Evolutionary conservation across 208 protist genomes (phyloP), one percentile per base, ranked within the genome.

Genomic region (Hexamita inflata): DNA sequence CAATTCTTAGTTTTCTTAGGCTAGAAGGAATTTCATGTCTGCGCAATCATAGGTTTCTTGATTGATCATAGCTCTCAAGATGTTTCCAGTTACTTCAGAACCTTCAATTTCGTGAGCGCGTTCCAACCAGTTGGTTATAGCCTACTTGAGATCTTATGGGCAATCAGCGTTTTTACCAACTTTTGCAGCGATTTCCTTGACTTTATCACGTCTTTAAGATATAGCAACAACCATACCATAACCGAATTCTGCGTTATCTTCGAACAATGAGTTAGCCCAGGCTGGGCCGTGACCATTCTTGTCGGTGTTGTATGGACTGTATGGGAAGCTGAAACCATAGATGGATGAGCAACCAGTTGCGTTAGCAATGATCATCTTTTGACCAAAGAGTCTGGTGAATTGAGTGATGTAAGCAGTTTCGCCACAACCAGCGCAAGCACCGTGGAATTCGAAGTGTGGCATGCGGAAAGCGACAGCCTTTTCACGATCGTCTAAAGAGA

Each of bases 361-460:
- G 66, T 90, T 89, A 34, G 87, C 87, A 65, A 90, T 86, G 53
- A 86, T 58, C 59, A 88, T 40, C 11, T 85, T 59, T 28, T 90
- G 82, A 39, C 87, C 87, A 61, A 88, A 89, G 2, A 90, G 74
- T 70, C 88, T 86, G 2, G 87, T 89, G 29, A 88, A 26, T 19
- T 90, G 74, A 60, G 88, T 90, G 53, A 87, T 77, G 66, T 88
- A 82, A 26, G 82, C 74, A 42, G 87, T 90, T 61, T 90, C 87
- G 59, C 82, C 84, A 77, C 87, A 90, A 59, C 87, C 87, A 58
- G 76, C 78, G 75, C 87, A 90, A 39, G 87, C 87, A 35, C 87
- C 87, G 35, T 58, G 67, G 78, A 89, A 90, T 66, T 90, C 87
- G 28, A 90, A 70, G 28, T 82, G 75, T 32, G 87, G 87, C 75